Conservation (phyloP, 2,329 filamentous ascomycete species). For the Exserohilum rostratum region DNA sequence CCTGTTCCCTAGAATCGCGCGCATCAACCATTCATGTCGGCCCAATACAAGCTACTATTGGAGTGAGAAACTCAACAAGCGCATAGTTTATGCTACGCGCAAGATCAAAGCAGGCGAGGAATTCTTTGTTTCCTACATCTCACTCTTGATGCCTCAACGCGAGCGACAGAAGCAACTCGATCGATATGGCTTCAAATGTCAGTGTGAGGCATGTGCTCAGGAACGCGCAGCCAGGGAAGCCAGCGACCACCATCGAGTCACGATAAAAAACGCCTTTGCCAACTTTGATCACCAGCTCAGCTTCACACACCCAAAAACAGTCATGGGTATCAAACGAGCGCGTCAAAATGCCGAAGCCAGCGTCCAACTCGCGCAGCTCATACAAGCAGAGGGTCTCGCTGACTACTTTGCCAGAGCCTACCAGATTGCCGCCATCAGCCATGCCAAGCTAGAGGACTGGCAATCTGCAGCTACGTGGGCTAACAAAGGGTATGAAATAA, state of each 20-base stretch:
- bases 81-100: conserved; percentile 45
- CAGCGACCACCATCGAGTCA: conserved; percentile 38
- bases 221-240: conserved; percentile 15
- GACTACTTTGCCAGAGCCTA: conserved; percentile 46
- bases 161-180: conserved; percentile 41
- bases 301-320: conserved; percentile 27
- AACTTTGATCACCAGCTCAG: conserved; percentile 36
- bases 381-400: conserved; percentile 43
- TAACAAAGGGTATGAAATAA: conserved; percentile 39
- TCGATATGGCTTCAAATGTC: conserved; percentile 47
- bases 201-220: conserved; percentile 47
- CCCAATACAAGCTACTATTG: conserved; percentile 48
- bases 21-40: conserved; percentile 47
- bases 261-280: conserved; percentile 35
- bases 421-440: conserved; percentile 38
- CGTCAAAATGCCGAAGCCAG: conserved; percentile 37
- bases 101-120: conserved; percentile 50
- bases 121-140: conserved; percentile 49
- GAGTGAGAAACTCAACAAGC: conserved; percentile 37
- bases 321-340: conserved; percentile 30
- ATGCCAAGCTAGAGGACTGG: conserved; percentile 40
- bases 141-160: conserved; percentile 36
- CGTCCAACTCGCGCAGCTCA: conserved; percentile 33
- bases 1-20: conserved; percentile 44
- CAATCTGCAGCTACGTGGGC: conserved; percentile 39